phyloP scores from a whole-genome alignment of 495 filamentous ascomycete species.

The Chaetomium cochliodes region DNA sequence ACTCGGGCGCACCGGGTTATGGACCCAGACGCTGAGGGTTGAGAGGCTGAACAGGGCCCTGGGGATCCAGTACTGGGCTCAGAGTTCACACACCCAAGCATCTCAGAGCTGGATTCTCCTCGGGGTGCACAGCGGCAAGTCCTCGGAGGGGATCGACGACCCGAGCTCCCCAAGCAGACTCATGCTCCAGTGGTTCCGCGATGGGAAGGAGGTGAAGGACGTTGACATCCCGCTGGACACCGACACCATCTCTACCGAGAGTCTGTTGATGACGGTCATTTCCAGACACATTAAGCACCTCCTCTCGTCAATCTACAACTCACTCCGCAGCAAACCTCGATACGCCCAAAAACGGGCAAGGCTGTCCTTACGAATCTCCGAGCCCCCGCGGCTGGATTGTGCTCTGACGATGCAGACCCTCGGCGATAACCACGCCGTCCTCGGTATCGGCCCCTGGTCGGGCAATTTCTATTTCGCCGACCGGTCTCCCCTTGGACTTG shows the following conservation, averaged over 20 bases:
- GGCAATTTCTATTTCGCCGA: slow-evolving; percentile 49
- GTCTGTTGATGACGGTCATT: slow-evolving; percentile 69
- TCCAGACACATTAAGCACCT: slow-evolving; percentile 69
- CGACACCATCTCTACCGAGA: slow-evolving; percentile 66
- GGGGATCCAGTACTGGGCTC: slow-evolving; percentile 86
- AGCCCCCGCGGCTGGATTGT: slow-evolving; percentile 63
- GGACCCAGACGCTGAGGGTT: slow-evolving; percentile 44
- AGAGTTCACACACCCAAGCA: slow-evolving; percentile 52
- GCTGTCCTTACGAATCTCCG: slow-evolving; percentile 55
- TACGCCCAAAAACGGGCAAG: slow-evolving; percentile 56
- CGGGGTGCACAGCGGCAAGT: slow-evolving; percentile 67
- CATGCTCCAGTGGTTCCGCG: slow-evolving; percentile 79
- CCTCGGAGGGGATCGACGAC: slow-evolving; percentile 34
- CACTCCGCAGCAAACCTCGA: slow-evolving; percentile 54
- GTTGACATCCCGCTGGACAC: slow-evolving; percentile 63
- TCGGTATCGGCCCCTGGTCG: slow-evolving; percentile 66
- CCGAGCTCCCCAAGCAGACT: slow-evolving; percentile 51
- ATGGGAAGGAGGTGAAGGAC: slow-evolving; percentile 68
- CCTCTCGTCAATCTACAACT: slow-evolving; percentile 58
- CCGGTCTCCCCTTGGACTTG: not conserved
- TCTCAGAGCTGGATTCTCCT: slow-evolving; percentile 87
- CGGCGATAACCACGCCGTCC: slow-evolving; percentile 52
- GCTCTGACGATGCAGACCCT: slow-evolving; percentile 67
- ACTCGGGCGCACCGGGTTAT: slow-evolving; percentile 58
- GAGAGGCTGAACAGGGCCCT: slow-evolving; percentile 75